Base-by-base conservation (phyloP, 257 asterid genomes). In the Leptodermis oblonga region DNA sequence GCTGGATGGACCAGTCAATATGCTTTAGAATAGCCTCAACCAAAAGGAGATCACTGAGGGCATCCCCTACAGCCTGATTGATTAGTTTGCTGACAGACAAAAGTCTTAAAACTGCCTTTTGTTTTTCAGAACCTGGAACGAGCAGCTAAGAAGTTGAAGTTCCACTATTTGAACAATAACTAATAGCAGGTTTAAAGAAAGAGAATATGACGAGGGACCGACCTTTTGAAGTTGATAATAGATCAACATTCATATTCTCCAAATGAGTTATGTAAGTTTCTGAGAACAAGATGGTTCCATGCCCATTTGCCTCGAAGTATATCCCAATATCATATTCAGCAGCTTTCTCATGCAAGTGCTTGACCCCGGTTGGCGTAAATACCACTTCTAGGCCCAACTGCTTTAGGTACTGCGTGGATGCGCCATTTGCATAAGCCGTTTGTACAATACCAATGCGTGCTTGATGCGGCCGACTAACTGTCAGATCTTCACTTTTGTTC, bases 361-460 rank as follows among this genome's bases (percentile, higher is more conserved):
- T 94, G 72, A 93, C 99, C 42, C 97, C 99, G 8, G 99, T 94
- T 49, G 95, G 99, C 51, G 99, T 87, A 55, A 89, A 75, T 45
- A 69, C 92, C 69, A 91, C 90, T 76, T 87, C 92, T 62, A 94
- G 86, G 55, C 96, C 93, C 83, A 85, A 70, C 70, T 76, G 79
- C 69, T 87, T 91, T 55, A 94, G 87, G 87, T 86, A 94, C 79
- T 85, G 83, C 65, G 97, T 89, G 65, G 97, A 88, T 30, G 99
- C 97, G 4, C 99, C 99, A 48, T 94, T 94, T 42, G 99, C 99
- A 85, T 94, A 94, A 73, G 97, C 97, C 25, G 97, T 94, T 67
- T 94, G 99, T 59, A 94, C 96, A 58, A 87, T 87, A 62, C 95
- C 97, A 33, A 87, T 81, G 60, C 74, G 81, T 64, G 86, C 79